Percentiles rank a stretch among this genome's conserved stretches.
Evolutionary conservation across 345 rosid genomes (phyloP).

Genomic region (Mangifera indica): DNA sequence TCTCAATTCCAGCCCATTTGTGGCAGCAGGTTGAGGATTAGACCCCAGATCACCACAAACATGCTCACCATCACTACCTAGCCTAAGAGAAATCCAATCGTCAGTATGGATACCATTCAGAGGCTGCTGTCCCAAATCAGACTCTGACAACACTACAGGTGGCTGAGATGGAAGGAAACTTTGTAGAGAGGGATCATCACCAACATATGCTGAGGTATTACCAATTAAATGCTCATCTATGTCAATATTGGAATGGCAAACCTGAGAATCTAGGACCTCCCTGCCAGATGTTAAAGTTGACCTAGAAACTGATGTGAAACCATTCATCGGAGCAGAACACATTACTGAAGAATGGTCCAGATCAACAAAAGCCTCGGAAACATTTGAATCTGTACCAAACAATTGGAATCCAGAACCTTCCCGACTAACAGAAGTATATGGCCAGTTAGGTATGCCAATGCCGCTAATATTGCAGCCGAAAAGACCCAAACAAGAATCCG

Average conservation of each 20-base stretch:
- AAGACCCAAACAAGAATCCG: slow-evolving; percentile 19
- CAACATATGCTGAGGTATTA: slow-evolving; percentile 25
- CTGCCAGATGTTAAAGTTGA: slow-evolving; percentile 9
- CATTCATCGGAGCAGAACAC: slow-evolving; percentile 24
- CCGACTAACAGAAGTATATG: slow-evolving; percentile 16
- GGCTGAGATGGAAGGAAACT: slow-evolving; percentile 30
- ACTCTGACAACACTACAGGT: slow-evolving; percentile 2
- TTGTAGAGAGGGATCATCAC: slow-evolving; percentile 32
- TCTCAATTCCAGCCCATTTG: slow-evolving; percentile 18
- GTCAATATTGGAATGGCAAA: slow-evolving; percentile 9
- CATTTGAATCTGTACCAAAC: slow-evolving; percentile 30
- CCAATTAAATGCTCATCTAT: slow-evolving; percentile 31
- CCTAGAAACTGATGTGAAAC: slow-evolving; percentile 14
- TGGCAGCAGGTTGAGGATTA: slow-evolving; percentile 7
- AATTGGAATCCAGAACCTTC: slow-evolving; percentile 27
- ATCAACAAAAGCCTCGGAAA: slow-evolving; percentile 27
- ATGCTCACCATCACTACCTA: slow-evolving; percentile 14
- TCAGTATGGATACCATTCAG: slow-evolving; percentile 18
- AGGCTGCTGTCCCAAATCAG: slow-evolving; percentile 13
- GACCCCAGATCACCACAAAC: neutral
- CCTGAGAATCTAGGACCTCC: slow-evolving; percentile 22
- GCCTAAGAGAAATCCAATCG: slow-evolving; percentile 39
- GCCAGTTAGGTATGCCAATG: slow-evolving; percentile 26
- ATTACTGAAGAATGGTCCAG: slow-evolving; percentile 17
- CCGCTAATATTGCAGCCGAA: slow-evolving; percentile 21